Conservation (phyloP, 768 basidiomycete species). For the Bullera alba region DNA sequence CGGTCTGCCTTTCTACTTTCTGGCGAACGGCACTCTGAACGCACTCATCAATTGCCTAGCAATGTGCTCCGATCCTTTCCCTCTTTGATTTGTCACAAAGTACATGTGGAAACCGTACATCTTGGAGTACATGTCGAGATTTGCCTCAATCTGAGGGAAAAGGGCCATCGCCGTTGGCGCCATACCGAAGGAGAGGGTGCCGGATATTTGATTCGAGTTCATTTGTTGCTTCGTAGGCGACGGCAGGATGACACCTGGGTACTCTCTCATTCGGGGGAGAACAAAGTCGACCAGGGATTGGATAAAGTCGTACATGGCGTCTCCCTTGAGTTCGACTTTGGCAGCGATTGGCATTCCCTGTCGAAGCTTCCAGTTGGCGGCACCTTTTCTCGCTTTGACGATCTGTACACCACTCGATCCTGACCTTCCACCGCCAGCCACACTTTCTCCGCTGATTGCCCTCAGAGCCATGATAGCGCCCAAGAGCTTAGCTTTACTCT, state of each 20-base stretch:
- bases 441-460: slow-evolving; percentile 75
- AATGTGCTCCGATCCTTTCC: slow-evolving; percentile 81
- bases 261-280: slow-evolving; percentile 86
- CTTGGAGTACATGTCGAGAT: slow-evolving; percentile 79
- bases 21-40: slow-evolving; percentile 80
- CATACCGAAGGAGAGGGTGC: slow-evolving; percentile 84
- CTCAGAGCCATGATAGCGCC: slow-evolving; percentile 82
- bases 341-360: slow-evolving; percentile 74
- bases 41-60: slow-evolving; percentile 82
- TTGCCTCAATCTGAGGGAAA: slow-evolving; percentile 95
- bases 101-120: slow-evolving; percentile 88
- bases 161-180: slow-evolving; percentile 74
- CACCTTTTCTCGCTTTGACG: slow-evolving; percentile 49
- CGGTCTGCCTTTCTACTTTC: slow-evolving; percentile 33
- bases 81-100: slow-evolving; percentile 80
- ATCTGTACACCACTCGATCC: slow-evolving; percentile 72
- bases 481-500: slow-evolving; percentile 64
- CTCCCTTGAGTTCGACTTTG: slow-evolving; percentile 83
- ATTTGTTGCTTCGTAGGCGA: slow-evolving; percentile 58
- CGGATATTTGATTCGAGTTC: slow-evolving; percentile 69
- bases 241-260: slow-evolving; percentile 74
- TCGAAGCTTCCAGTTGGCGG: slow-evolving; percentile 73
- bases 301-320: slow-evolving; percentile 91
- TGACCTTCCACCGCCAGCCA: slow-evolving; percentile 63
- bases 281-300: slow-evolving; percentile 85